Conservation (phyloP, 75 land plant species). For the Sequoia sempervirens region DNA sequence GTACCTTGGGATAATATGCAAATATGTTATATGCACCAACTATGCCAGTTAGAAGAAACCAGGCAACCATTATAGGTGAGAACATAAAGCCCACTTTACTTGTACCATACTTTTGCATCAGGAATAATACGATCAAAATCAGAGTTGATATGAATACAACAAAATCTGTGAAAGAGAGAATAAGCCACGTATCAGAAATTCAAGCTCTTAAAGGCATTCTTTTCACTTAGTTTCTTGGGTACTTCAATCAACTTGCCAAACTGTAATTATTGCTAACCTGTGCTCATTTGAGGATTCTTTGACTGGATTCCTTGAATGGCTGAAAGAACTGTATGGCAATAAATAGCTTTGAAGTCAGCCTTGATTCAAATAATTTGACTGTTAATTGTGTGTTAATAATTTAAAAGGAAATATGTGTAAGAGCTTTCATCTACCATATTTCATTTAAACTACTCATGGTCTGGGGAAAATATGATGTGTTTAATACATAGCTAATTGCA, state of each 20-base stretch:
- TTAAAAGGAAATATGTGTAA: background rate
- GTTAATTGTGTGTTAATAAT: background rate
- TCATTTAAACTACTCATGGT: no score
- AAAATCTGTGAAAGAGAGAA: conserved; percentile 31
- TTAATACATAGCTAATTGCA: no score
- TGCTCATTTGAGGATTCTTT: conserved; percentile 34
- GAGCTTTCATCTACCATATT: no score
- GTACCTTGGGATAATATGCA: conserved; percentile 43
- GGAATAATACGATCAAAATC: conserved; percentile 43
- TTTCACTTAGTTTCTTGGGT: background rate
- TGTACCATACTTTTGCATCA: conserved; percentile 61
- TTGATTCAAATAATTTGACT: background rate
- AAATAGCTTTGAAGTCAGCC: background rate
- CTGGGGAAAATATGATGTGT: no score
- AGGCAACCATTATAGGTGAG: conserved; percentile 65
- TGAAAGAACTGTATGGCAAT: conserved; percentile 48
- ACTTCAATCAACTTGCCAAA: background rate
- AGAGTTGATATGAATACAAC: conserved; percentile 36
- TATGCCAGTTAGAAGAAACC: conserved; percentile 48
- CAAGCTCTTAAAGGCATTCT: background rate
- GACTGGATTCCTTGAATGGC: conserved; percentile 62
- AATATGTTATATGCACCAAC: conserved; percentile 61
- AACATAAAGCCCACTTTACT: conserved; percentile 59
- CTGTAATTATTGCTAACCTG: conserved; percentile 28
- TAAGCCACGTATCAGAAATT: background rate